These are phyloP conservation scores for Monosporascus sp. DNA, from an alignment of 2,329 filamentous ascomycete genomes.

Conservation along the genomic window DNA sequence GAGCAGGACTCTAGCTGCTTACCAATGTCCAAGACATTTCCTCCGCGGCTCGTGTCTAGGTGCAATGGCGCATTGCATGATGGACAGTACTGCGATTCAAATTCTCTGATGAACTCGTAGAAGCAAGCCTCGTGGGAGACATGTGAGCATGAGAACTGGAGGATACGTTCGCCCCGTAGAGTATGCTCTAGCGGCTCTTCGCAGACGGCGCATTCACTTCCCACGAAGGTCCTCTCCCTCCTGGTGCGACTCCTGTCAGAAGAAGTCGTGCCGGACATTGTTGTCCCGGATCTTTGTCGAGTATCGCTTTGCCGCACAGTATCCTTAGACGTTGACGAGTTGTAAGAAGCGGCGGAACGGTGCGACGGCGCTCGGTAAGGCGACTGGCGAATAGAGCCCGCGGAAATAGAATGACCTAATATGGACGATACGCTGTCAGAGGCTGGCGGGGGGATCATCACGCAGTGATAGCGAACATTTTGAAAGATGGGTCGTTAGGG, in stretches of 20 bases:
- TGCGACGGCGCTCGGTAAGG: slow-evolving; percentile 31
- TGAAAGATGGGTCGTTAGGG: not conserved
- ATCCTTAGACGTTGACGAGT: slow-evolving; percentile 31
- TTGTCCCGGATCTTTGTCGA: slow-evolving; percentile 25
- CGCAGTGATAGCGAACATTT: too few relatives aligned
- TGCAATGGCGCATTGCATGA: slow-evolving; percentile 88
- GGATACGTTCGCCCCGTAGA: slow-evolving; percentile 83
- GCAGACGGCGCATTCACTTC: slow-evolving; percentile 90
- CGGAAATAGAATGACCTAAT: slow-evolving; percentile 34
- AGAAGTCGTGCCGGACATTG: slow-evolving; percentile 63
- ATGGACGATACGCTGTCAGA: not conserved
- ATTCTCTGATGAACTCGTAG: slow-evolving; percentile 95
- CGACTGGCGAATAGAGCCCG: slow-evolving; percentile 27
- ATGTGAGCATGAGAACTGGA: slow-evolving; percentile 95
- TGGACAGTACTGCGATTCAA: slow-evolving; percentile 90
- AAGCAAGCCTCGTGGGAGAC: slow-evolving; percentile 98
- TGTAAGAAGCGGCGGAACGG: slow-evolving; percentile 33
- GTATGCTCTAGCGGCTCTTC: slow-evolving; percentile 97
- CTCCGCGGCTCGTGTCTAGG: slow-evolving; percentile 85
- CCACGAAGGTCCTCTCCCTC: slow-evolving; percentile 90
- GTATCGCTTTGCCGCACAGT: slow-evolving; percentile 22
- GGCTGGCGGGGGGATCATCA: not conserved
- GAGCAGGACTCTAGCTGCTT: slow-evolving; percentile 17
- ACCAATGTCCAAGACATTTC: slow-evolving; percentile 92
- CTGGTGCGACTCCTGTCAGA: slow-evolving; percentile 73